Conservation (phyloP, 2,329 filamentous ascomycete genomes). For the Diplodia corticola region DNA sequence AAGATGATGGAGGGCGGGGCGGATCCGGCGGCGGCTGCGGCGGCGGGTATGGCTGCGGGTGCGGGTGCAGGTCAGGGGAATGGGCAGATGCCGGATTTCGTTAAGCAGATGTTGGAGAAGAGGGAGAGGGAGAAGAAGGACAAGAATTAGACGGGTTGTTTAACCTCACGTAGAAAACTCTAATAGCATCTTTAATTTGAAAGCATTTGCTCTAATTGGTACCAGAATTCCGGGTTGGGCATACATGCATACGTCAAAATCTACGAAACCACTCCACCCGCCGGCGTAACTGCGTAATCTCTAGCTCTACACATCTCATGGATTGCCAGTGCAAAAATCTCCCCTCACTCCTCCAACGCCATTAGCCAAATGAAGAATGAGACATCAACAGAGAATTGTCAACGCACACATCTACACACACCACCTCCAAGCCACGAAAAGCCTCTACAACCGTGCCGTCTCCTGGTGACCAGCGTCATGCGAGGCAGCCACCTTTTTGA, state of each 20-base stretch:
- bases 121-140: constrained; percentile 5
- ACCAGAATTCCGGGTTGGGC: background rate
- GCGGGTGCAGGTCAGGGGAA: background rate
- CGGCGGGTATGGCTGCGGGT: background rate
- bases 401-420: background rate
- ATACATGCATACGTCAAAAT: background rate
- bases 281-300: background rate
- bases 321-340: background rate
- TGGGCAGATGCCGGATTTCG: constrained; percentile 8
- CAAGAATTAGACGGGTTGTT: background rate
- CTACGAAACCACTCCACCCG: background rate
- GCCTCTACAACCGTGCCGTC: constrained; percentile 6
- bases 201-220: background rate
- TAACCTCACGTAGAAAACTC: background rate
- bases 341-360: background rate
- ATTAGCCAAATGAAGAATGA: background rate
- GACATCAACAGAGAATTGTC: background rate
- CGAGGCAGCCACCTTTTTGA: background rate
- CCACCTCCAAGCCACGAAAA: background rate
- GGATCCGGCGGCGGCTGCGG: background rate
- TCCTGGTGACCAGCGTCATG: background rate
- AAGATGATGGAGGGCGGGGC: constrained; percentile 1
- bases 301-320: background rate
- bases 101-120: constrained; percentile 3
- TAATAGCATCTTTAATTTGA: background rate